Base-by-base conservation (phyloP, 2,329 filamentous ascomycete species). In the Colletotrichum sp. region DNA sequence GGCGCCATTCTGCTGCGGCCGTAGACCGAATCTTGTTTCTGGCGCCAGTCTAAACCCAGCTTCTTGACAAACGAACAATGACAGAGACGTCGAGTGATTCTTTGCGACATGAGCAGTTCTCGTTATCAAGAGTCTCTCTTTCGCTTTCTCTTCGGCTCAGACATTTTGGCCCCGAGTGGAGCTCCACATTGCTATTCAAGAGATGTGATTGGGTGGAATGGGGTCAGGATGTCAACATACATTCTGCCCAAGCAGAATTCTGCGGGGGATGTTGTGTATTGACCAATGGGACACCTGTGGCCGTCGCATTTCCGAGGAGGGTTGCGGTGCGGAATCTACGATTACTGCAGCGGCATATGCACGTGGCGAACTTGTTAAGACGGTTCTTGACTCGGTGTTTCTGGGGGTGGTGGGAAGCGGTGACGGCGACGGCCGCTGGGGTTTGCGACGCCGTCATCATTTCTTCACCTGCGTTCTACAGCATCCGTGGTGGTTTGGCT, bases 201-300 rank as follows among this genome's bases (percentile, higher is more conserved):
- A 52, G 43, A 52, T 2, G n/a, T 52, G 43, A 52, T 52, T 52
- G 43, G 43, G 43, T 5, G n/a, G 10, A 7, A 21, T 21, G n/a
- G 10, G 43, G n/a, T 2, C 43, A 12, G 43, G 10, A 52, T 52
- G 43, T 52, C 43, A 21, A 52, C n/a, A 21, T 52, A 32, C n/a
- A 30, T 36, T 72, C 72, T 75, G 72, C 72, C 72, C 72, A 67
- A 43, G 72, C 72, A 75, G 72, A 74, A 67, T 63, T 67, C 66
- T 24, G 15, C 6, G 61, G 15, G 13, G 43, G 39, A 21, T 18
- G 13, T 3, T 12, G 43, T 52, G 43, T 52, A 21, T 13, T 21
- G 39, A 63, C 72, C 72, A 75, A 72, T 75, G 61, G 30, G 13
- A 52, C 1, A 67, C 6, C 12, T 66, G 16, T 13, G 32, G 61